Conservation (phyloP, 306 rosid genomes). For the Acacia crassicarpa region DNA sequence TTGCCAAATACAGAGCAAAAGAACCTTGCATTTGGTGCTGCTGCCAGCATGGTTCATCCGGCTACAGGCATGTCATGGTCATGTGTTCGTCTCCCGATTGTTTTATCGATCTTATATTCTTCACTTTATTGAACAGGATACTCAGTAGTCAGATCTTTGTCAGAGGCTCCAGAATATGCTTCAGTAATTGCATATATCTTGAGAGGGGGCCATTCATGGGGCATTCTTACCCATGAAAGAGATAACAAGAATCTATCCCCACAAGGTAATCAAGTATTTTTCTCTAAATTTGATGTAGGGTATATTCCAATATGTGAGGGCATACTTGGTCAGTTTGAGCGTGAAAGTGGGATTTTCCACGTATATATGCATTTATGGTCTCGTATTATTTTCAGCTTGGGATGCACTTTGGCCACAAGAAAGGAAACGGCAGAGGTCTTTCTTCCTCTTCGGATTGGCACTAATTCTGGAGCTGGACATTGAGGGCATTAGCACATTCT, state of each 20-base stretch:
- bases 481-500: conserved; percentile 87
- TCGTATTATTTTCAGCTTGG: conserved; percentile 66
- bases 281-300: not conserved
- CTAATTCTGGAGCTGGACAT: conserved; percentile 81
- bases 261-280: conserved; percentile 58
- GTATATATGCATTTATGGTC: conserved; percentile 8
- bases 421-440: conserved; percentile 93
- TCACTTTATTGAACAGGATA: conserved; percentile 61
- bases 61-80: conserved; percentile 69
- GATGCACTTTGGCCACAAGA: conserved; percentile 95
- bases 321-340: not conserved
- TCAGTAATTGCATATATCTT: conserved; percentile 78
- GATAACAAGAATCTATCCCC: conserved; percentile 62
- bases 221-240: conserved; percentile 33
- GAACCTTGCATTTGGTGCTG: conserved; percentile 97
- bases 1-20: conserved; percentile 94
- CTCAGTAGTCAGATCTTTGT: conserved; percentile 96
- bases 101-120: conserved; percentile 22
- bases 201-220: conserved; percentile 52
- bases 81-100: conserved; percentile 9
- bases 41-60: conserved; percentile 99
- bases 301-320: not conserved
- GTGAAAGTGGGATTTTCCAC: not conserved
- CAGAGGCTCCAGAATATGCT: conserved; percentile 97
- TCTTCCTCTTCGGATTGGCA: conserved; percentile 95